Evolutionary conservation across 2,329 filamentous ascomycete species (phyloP), one percentile per base, ranked within the genome.

Genomic region (Albifimbria verrucaria): DNA sequence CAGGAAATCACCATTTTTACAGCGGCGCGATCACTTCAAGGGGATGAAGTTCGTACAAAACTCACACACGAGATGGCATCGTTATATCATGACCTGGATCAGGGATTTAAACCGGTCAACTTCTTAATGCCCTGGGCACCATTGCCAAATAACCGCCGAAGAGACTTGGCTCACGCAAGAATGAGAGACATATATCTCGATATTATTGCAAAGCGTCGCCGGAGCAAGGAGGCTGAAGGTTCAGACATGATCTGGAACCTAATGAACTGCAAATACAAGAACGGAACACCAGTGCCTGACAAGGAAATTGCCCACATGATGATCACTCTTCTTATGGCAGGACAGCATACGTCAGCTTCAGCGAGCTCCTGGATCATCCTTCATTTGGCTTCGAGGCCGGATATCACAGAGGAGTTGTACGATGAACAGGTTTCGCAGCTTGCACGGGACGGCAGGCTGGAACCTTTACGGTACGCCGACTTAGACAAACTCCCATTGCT

Each of bases 291-390:
- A 0, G 72, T 92, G 1, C 85, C 89, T 0, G 89, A 93, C 66
- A 80, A 85, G 59, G 89, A 93, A 65, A 83, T 93, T 49, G 88
- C 89, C 0, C 86, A 91, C 70, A 89, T 93, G 78, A 92, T 93
- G 89, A 93, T 93, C 64, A 88, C 89, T 0, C 78, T 93, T 17
- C 79, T 93, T 49, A 92, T 94, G 89, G 89, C 86, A 11, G 89
- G 89, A 49, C 89, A 94, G 65, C 89, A 93, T 73, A 89, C 87
- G 2, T 92, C 88, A 0, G 87, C 89, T 5, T 86, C 88, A 1
- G 88, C 87, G n/a, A 85, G 85, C 60, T 80, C 86, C 9, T 93
- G 89, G 89, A 89, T 91, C 59, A 73, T 92, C 60, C 78, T 92
- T 12, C 86, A 85, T 48, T 79, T 93, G 3, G 89, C 89, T 10